These are phyloP conservation scores for Graphilbum sp. DNA, from an alignment of 2,329 filamentous ascomycete genomes.

Conservation along the genomic window DNA sequence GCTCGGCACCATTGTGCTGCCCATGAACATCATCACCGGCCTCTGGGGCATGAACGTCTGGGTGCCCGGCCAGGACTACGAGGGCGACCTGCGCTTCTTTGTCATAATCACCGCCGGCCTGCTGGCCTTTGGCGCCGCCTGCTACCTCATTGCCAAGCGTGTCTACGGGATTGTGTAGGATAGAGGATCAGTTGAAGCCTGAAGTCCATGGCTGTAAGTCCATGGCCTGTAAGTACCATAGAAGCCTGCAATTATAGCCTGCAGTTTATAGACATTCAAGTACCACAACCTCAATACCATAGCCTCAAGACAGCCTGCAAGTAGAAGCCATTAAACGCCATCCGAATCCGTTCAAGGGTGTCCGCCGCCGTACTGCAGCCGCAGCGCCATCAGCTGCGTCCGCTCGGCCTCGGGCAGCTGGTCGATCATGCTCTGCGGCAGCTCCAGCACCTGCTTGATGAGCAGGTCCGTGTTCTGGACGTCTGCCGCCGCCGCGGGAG, in stretches of 20 bases:
- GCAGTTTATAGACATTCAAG: too few species aligned
- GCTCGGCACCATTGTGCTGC: slow-evolving; percentile 87
- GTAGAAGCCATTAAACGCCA: too few species aligned
- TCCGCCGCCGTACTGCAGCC: slow-evolving; percentile 17
- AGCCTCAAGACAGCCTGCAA: too few species aligned
- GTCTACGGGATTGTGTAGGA: slow-evolving; percentile 60
- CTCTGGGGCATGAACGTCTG: slow-evolving; percentile 98
- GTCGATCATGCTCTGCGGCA: slow-evolving; percentile 69
- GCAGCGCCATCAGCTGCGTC: slow-evolving; percentile 62
- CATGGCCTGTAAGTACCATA: too few species aligned
- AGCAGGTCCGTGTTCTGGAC: slow-evolving; percentile 43
- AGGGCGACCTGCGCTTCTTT: slow-evolving; percentile 62
- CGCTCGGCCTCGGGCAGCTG: slow-evolving; percentile 59
- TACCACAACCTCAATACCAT: too few species aligned
- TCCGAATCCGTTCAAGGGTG: neutral
- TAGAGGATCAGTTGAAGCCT: too few species aligned
- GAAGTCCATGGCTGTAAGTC: too few species aligned
- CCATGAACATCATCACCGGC: slow-evolving; percentile 98
- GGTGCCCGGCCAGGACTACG: slow-evolving; percentile 79
- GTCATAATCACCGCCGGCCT: slow-evolving; percentile 58
- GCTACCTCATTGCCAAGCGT: slow-evolving; percentile 69
- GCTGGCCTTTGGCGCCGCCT: slow-evolving; percentile 60
- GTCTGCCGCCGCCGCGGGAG: slow-evolving; percentile 13
- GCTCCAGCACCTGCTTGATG: slow-evolving; percentile 64
- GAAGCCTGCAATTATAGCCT: too few species aligned